Base-by-base conservation (phyloP, 441 rosid species). In the Populus hybrid region DNA sequence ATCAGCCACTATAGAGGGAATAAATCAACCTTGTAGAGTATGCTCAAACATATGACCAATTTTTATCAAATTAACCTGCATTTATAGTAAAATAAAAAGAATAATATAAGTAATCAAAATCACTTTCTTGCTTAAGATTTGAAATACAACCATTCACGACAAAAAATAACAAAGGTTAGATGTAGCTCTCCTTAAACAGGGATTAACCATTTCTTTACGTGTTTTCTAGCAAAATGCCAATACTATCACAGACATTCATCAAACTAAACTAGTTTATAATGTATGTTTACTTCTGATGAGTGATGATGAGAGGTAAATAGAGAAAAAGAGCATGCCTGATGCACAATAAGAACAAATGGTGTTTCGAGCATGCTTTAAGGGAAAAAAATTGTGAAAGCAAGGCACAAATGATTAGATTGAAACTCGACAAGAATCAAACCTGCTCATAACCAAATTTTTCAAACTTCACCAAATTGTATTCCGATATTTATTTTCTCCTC, bases 1-100 rank as follows among this genome's bases (percentile, higher is more conserved):
- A 35, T 82, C 84, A 20, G 82, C 80, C 23, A 86, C 75, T 59
- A 90, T 66, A 16, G 97, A 95, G 71, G 99, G 96, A 76, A 95
- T 82, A 83, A 95, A 95, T 71, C 75, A 82, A 69, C 85, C 89
- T 82, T 80, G 82, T 64, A 92, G 92, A 64, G 99, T 95, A 86
- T 95, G 96, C 91, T 95, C 94, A 88, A 91, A 93, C 68, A 93
- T 80, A 80, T 91, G 96, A 24, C 91, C 97, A 28, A 91, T 90
- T 86, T 83, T 90, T 56, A 92, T 83, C 89, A 95, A 72, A 77
- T 86, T 93, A 77, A 76, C 94, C 99, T 92, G 89, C 75, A 92
- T 28, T 26, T 18, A 75, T 2, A 1, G 23, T 6, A 23, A 26
- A 26, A 26, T 26, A 26, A 26, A 26, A 2, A 1, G 28, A 26